These are phyloP conservation scores for Mycena epipterygia DNA, from an alignment of 768 basidiomycete species.

Conservation along the genomic window DNA sequence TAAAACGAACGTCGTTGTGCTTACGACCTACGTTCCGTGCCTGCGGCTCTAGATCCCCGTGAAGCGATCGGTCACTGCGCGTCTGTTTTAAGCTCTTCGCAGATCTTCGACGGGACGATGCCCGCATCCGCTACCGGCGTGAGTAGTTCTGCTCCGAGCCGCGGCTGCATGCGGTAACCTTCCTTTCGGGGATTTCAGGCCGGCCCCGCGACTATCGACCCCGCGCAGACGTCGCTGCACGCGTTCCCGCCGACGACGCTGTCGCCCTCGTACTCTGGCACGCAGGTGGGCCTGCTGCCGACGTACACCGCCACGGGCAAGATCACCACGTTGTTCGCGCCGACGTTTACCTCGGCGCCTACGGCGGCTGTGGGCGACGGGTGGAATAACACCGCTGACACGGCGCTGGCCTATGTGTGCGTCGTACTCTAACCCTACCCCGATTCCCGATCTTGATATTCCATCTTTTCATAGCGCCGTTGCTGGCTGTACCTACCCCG, in stretches of 20 bases:
- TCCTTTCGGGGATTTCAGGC: slow-evolving; percentile 43
- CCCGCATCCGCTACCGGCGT: slow-evolving; percentile 79
- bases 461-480: slow-evolving; percentile 55
- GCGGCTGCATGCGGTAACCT: slow-evolving; percentile 9
- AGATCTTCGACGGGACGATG: slow-evolving; percentile 66
- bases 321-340: slow-evolving; percentile 71
- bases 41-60: slow-evolving; percentile 54
- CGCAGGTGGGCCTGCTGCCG: slow-evolving; percentile 67
- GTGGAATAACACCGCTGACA: slow-evolving; percentile 83
- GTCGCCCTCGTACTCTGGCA: slow-evolving; percentile 64
- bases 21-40: background rate
- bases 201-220: slow-evolving; percentile 73
- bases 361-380: slow-evolving; percentile 73
- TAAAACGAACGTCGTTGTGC: background rate
- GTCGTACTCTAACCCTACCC: slow-evolving; percentile 33
- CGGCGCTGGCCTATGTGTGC: slow-evolving; percentile 66
- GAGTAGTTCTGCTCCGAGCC: slow-evolving; percentile 34
- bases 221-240: slow-evolving; percentile 61
- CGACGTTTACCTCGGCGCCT: slow-evolving; percentile 72
- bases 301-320: slow-evolving; percentile 81
- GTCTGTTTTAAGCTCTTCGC: slow-evolving; percentile 51
- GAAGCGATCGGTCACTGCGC: slow-evolving; percentile 62
- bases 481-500: slow-evolving; percentile 74
- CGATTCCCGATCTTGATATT: slow-evolving; percentile 13
- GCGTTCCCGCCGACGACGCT: slow-evolving; percentile 78